Percentiles rank a stretch among this genome's conserved stretches.
Evolutionary conservation across 1,284 basidiomycete genomes (phyloP).

Genomic region (Boletellus sp.): DNA sequence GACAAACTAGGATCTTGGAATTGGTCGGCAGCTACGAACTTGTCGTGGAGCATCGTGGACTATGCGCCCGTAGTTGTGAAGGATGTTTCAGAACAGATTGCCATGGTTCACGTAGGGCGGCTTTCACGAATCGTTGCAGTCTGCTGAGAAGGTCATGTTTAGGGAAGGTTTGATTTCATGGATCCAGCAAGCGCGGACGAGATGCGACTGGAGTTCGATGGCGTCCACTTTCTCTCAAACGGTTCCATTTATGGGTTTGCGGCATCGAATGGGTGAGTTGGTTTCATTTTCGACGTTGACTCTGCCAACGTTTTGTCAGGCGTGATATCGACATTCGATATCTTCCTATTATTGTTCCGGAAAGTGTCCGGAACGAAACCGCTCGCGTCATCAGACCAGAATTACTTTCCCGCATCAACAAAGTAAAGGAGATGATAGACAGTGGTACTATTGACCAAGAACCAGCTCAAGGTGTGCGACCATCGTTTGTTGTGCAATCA

Average conservation of each 20-base stretch:
- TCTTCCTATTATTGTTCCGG: slow-evolving; percentile 64
- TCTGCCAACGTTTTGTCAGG: slow-evolving; percentile 32
- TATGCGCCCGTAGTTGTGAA: slow-evolving; percentile 36
- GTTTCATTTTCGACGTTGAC: background rate
- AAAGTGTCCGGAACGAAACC: slow-evolving; percentile 53
- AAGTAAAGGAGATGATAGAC: slow-evolving; percentile 60
- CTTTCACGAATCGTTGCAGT: background rate
- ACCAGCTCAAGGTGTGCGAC: slow-evolving; percentile 17
- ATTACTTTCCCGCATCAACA: slow-evolving; percentile 55
- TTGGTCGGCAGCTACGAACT: slow-evolving; percentile 60
- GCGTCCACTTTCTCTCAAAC: slow-evolving; percentile 73
- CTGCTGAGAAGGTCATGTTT: background rate
- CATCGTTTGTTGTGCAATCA: background rate
- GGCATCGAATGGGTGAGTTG: slow-evolving; percentile 57
- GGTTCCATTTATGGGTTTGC: slow-evolving; percentile 78
- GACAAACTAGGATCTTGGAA: slow-evolving; percentile 59
- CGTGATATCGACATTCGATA: slow-evolving; percentile 62
- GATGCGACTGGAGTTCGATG: slow-evolving; percentile 68
- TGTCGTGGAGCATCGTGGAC: slow-evolving; percentile 65
- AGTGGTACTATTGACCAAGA: slow-evolving; percentile 58
- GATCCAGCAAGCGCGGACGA: slow-evolving; percentile 51
- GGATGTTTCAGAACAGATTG: slow-evolving; percentile 41
- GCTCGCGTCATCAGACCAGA: slow-evolving; percentile 65
- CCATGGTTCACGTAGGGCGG: slow-evolving; percentile 59
- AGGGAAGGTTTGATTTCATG: slow-evolving; percentile 71